Evolutionary conservation across 306 rosid genomes (phyloP).

Genomic region (Hippophae rhamnoides): DNA sequence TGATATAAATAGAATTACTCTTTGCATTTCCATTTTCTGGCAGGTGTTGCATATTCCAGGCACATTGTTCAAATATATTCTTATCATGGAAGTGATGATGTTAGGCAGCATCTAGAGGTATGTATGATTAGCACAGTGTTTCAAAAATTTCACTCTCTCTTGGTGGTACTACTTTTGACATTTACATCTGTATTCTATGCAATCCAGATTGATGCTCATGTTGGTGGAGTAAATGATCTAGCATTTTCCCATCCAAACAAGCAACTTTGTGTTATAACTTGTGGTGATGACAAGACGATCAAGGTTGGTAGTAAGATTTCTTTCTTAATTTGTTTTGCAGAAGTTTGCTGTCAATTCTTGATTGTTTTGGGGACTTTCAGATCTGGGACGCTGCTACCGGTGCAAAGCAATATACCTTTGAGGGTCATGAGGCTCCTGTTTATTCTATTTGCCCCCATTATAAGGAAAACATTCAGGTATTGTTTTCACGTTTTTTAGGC

Average conservation of each 20-base stretch:
- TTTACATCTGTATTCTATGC: conserved; percentile 10
- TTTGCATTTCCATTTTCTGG: conserved; percentile 9
- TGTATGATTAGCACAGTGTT: conserved; percentile 1
- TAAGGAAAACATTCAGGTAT: conserved; percentile 86
- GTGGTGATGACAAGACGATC: conserved; percentile 94
- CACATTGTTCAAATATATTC: conserved; percentile 94
- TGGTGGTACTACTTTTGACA: conserved; percentile 6
- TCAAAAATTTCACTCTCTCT: conserved; percentile 1
- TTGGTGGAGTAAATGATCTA: conserved; percentile 94
- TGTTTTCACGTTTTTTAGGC: conserved; percentile 2
- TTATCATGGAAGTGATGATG: conserved; percentile 62
- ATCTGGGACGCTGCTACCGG: conserved; percentile 94
- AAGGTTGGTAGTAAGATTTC: conserved; percentile 43
- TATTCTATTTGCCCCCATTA: conserved; percentile 88
- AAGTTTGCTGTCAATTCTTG: conserved; percentile 15
- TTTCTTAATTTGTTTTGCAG: conserved; percentile 15
- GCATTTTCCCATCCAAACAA: conserved; percentile 96
- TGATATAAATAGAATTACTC: not conserved
- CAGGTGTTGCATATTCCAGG: conserved; percentile 95
- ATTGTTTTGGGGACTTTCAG: conserved; percentile 35
- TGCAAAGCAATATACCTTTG: conserved; percentile 60
- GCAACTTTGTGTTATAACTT: conserved; percentile 91
- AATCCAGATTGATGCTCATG: conserved; percentile 86
- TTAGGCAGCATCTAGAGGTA: conserved; percentile 83
- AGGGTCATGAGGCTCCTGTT: conserved; percentile 93